phyloP scores from a whole-genome alignment of 1,284 basidiomycete genomes.

The Leccinum solheimii region DNA sequence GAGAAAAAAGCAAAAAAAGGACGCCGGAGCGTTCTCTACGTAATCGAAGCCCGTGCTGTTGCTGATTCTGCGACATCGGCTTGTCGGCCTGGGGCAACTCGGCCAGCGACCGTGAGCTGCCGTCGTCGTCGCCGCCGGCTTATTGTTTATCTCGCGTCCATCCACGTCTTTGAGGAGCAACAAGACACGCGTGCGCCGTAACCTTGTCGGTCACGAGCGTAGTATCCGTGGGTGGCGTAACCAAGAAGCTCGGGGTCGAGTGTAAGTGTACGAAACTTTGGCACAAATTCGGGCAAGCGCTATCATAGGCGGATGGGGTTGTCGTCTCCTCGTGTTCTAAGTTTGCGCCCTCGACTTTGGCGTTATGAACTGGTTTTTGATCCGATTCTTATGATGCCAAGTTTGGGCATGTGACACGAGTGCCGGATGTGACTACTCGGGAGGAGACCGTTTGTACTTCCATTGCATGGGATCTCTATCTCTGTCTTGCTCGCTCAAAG shows the following conservation, averaged over 20 bases:
- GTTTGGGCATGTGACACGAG: not conserved
- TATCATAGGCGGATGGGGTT: not conserved
- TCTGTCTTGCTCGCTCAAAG: slow-evolving; percentile 6
- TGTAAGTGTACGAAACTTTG: not conserved
- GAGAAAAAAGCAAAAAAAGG: not conserved
- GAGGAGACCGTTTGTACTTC: not conserved
- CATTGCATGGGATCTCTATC: not conserved
- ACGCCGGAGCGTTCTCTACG: not conserved
- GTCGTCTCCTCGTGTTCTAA: not conserved
- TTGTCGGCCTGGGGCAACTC: not conserved
- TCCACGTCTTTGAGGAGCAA: not conserved
- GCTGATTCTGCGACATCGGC: not conserved
- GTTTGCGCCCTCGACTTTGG: slow-evolving; percentile 3
- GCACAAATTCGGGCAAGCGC: not conserved
- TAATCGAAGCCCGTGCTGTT: not conserved
- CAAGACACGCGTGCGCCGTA: not conserved
- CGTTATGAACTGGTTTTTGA: not conserved
- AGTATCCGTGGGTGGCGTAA: not conserved
- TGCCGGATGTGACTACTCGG: not conserved
- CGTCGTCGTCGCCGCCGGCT: not conserved
- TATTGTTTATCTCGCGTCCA: not conserved
- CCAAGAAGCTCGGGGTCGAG: not conserved
- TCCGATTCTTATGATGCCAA: not conserved
- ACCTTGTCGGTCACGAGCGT: not conserved
- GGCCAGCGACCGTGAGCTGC: not conserved